Conservation (phyloP, 176 grass and related monocot genomes). For the Metroxylon sagu region DNA sequence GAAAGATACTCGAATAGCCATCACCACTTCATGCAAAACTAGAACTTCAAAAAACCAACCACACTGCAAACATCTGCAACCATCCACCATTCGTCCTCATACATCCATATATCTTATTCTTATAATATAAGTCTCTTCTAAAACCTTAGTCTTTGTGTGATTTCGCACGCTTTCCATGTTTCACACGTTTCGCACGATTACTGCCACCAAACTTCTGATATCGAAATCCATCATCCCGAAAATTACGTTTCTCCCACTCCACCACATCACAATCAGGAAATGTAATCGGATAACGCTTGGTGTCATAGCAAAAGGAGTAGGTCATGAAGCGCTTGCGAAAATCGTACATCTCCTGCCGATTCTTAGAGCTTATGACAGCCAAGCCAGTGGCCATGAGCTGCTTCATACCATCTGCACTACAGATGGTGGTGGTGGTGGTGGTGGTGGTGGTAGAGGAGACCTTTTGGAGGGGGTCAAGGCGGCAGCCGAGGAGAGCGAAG, state of each 20-base stretch:
- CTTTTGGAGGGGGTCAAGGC: slow-evolving; percentile 2
- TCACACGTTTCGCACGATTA: too few relatives aligned
- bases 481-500: slow-evolving; percentile 17
- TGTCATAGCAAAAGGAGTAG: slow-evolving; percentile 18
- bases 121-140: too few relatives aligned
- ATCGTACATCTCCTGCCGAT: background rate
- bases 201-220: background rate
- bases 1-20: too few relatives aligned
- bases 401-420: background rate
- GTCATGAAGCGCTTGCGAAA: slow-evolving; percentile 2
- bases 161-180: too few relatives aligned
- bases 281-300: slow-evolving; percentile 1
- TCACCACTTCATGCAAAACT: too few relatives aligned
- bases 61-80: too few relatives aligned
- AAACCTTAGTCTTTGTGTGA: too few relatives aligned
- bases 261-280: slow-evolving; percentile 6
- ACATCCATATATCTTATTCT: too few relatives aligned
- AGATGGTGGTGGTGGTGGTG: background rate
- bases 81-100: too few relatives aligned
- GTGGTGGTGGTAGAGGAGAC: background rate
- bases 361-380: background rate
- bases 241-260: background rate
- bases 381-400: slow-evolving; percentile 1
- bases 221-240: background rate
- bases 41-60: too few relatives aligned